Evolutionary conservation across 129 eudicot species (phyloP).

Genomic region (Oenanthe sinensis): DNA sequence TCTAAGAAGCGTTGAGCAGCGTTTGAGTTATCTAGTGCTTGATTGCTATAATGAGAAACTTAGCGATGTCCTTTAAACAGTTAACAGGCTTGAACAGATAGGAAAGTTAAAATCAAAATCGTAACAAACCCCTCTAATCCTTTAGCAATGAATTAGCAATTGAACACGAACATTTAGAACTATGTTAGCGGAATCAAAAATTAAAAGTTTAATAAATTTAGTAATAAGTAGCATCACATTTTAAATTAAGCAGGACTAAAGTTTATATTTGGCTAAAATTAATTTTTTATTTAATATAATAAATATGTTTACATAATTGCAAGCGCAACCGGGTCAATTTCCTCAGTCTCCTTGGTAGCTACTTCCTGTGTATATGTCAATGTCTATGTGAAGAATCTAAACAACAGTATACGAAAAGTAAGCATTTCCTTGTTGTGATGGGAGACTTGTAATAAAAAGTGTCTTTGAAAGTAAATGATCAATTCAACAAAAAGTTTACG

Average conservation of each 20-base stretch:
- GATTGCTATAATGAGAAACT: background rate
- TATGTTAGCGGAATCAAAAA: background rate
- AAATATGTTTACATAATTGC: background rate
- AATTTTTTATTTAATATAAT: background rate
- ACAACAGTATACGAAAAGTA: background rate
- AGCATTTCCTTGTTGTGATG: background rate
- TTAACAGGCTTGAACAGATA: background rate
- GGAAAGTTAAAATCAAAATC: too few species aligned
- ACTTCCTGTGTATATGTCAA: background rate
- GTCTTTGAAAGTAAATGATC: background rate
- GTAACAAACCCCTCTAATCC: background rate
- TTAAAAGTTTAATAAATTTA: background rate
- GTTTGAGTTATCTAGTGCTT: background rate
- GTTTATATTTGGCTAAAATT: background rate
- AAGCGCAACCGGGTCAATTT: background rate
- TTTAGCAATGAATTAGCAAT: background rate
- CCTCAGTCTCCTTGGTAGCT: background rate
- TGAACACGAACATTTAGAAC: background rate
- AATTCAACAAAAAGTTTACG: background rate
- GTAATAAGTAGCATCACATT: background rate
- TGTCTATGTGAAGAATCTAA: conserved; percentile 3
- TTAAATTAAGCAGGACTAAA: background rate
- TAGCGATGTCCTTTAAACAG: background rate
- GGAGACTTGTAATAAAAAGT: background rate
- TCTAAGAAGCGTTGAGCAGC: background rate